Evolutionary conservation across 78 protist genomes (phyloP), one percentile per base, ranked within the genome.

Genomic region (Dictyostelium intermedium): DNA sequence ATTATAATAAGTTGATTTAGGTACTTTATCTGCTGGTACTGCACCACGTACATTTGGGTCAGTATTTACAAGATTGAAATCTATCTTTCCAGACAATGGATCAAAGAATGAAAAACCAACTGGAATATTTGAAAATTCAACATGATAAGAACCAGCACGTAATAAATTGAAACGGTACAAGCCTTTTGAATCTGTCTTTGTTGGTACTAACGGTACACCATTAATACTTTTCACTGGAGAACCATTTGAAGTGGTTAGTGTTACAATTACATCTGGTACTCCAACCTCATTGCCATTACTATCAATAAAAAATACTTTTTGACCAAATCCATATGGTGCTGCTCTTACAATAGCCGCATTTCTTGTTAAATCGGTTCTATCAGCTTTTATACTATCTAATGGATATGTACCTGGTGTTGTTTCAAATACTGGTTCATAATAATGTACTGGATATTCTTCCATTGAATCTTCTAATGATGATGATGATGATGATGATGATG

Each of bases 301-400:
- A 45, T 70, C 30, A 16, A 32, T 32, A 53, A 39, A 84, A 74
- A 84, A 84, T 84, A 84, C 91, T 23, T 30, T 34, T 23, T 70
- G 43, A 41, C 91, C 91, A 45, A 84, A 84, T 13, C 63, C 91
- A 84, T 41, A 45, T 13, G 69, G 27, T 27, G 50, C n/a, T 39
- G 53, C 47, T 30, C n/a, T 35, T 6, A 20, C 25, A 30, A 84
- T 32, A 16, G 45, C 91, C 16, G 61, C 91, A 45, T 84, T 84
- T 70, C 77, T 47, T 20, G 77, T 47, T 41, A 41, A 47, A 84
- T 84, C 91, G 0, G 74, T 47, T 53, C 82, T 61, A 7, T 34
- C 74, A 27, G 91, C 91, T 13, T n/a, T 39, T 14, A 84, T 14
- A n/a, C 41, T 8, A 13, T 16, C 32, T 5, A 41, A 50, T 10